These are phyloP conservation scores for Miscanthus lutarioriparius DNA, from an alignment of 176 grass and related monocot genomes.

Conservation along the genomic window DNA sequence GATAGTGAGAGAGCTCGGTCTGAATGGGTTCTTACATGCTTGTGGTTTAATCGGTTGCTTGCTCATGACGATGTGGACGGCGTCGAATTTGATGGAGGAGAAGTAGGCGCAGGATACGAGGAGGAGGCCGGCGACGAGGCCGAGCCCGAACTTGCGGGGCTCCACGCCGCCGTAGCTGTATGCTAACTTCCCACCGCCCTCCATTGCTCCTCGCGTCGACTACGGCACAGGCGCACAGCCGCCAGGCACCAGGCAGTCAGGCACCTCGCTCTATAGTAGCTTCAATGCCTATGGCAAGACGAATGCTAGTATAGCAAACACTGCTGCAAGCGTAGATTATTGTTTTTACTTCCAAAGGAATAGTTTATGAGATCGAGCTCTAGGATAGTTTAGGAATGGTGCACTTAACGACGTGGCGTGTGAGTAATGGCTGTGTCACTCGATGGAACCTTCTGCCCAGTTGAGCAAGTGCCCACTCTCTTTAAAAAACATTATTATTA, in stretches of 20 bases:
- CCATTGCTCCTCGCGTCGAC: conserved; percentile 5
- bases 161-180: conserved; percentile 41
- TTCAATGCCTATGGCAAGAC: neutral
- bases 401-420: neutral
- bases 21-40: neutral
- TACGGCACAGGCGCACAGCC: neutral
- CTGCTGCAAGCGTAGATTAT: neutral
- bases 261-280: neutral
- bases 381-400: neutral
- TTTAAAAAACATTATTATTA: too few species aligned
- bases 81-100: conserved; percentile 65
- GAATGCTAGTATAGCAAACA: neutral
- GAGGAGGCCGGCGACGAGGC: conserved; percentile 57
- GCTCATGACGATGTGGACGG: conserved; percentile 52
- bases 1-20: neutral
- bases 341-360: neutral
- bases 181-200: conserved; percentile 36
- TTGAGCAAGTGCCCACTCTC: neutral
- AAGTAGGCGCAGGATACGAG: conserved; percentile 66
- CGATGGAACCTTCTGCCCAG: neutral
- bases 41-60: neutral
- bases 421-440: neutral
- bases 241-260: neutral
- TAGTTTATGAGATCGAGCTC: neutral
- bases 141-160: conserved; percentile 49